Percentiles rank a stretch among this genome's conserved stretches.
Conservation (phyloP, 2,329 filamentous ascomycete species). For the Thielaviopsis populi region DNA sequence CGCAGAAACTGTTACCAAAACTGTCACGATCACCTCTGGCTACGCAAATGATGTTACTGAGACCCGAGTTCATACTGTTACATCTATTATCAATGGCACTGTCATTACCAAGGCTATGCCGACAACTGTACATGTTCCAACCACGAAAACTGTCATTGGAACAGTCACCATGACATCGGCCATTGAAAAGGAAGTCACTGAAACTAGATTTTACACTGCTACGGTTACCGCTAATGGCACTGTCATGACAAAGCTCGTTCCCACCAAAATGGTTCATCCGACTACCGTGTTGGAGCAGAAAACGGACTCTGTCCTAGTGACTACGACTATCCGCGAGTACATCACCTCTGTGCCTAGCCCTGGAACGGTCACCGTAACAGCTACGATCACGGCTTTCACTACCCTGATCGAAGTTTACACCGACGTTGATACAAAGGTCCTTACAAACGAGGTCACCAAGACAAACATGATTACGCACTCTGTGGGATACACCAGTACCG, state of each 20-base stretch:
- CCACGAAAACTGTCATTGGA: background rate
- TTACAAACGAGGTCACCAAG: background rate
- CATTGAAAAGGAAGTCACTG: background rate
- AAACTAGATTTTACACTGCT: background rate
- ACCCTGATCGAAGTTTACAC: slow-evolving; percentile 13
- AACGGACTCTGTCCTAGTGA: background rate
- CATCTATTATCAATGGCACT: slow-evolving; percentile 1
- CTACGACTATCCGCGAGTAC: background rate
- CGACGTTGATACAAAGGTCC: background rate
- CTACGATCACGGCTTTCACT: slow-evolving; percentile 17
- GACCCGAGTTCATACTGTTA: background rate
- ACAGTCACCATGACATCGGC: background rate
- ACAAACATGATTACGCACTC: slow-evolving; percentile 8
- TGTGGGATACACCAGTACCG: slow-evolving; percentile 9
- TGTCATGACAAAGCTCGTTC: background rate
- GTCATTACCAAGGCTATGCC: background rate
- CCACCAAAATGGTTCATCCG: slow-evolving; percentile 9
- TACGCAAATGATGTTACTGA: slow-evolving; percentile 6
- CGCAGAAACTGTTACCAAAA: background rate
- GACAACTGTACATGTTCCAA: background rate
- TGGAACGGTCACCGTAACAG: slow-evolving; percentile 12
- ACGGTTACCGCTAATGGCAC: slow-evolving; percentile 6
- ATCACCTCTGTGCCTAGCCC: background rate
- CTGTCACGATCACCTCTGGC: background rate
- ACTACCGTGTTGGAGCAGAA: slow-evolving; percentile 15